Percentiles rank a stretch among this genome's conserved stretches.
Evolutionary conservation across 2,329 filamentous ascomycete species (phyloP).

Genomic region (Fusarium pseudonygamai): DNA sequence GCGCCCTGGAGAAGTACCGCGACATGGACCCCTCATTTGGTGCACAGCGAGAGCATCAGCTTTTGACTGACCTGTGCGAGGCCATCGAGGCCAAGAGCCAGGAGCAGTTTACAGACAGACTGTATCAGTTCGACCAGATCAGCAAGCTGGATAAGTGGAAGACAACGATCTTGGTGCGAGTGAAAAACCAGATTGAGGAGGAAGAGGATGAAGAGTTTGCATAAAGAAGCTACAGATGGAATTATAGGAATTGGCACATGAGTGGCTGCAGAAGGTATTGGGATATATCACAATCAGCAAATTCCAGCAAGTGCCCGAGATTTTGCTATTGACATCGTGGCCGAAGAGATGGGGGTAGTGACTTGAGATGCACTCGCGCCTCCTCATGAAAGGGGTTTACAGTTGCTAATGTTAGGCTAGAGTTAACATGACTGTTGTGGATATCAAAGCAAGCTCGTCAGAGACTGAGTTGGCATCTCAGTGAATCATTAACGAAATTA

Average conservation of each 20-base stretch:
- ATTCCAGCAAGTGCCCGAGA: slow-evolving; percentile 1
- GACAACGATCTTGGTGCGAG: slow-evolving; percentile 81
- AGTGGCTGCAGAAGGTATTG: neutral
- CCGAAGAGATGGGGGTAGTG: slow-evolving; percentile 13
- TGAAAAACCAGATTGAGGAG: slow-evolving; percentile 84
- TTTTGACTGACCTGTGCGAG: slow-evolving; percentile 79
- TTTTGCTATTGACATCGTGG: slow-evolving; percentile 12
- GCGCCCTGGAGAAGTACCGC: slow-evolving; percentile 83
- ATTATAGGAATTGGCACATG: neutral
- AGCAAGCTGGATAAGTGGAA: slow-evolving; percentile 98
- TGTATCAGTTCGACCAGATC: slow-evolving; percentile 91
- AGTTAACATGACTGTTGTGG: slow-evolving; percentile 14
- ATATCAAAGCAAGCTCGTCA: slow-evolving; percentile 1
- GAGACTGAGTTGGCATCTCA: neutral
- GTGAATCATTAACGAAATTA: neutral
- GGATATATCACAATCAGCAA: slow-evolving; percentile 33
- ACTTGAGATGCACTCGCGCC: slow-evolving; percentile 3
- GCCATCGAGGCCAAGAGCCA: slow-evolving; percentile 81
- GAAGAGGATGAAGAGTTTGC: slow-evolving; percentile 56
- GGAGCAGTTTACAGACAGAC: slow-evolving; percentile 84
- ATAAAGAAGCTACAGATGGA: slow-evolving; percentile 28
- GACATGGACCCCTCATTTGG: slow-evolving; percentile 82
- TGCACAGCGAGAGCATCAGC: slow-evolving; percentile 80
- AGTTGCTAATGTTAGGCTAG: slow-evolving; percentile 5
- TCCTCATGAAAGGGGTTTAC: slow-evolving; percentile 3